These are phyloP conservation scores for Acanthamoeba pearcei DNA, from an alignment of 208 protist species.

Conservation along the genomic window DNA sequence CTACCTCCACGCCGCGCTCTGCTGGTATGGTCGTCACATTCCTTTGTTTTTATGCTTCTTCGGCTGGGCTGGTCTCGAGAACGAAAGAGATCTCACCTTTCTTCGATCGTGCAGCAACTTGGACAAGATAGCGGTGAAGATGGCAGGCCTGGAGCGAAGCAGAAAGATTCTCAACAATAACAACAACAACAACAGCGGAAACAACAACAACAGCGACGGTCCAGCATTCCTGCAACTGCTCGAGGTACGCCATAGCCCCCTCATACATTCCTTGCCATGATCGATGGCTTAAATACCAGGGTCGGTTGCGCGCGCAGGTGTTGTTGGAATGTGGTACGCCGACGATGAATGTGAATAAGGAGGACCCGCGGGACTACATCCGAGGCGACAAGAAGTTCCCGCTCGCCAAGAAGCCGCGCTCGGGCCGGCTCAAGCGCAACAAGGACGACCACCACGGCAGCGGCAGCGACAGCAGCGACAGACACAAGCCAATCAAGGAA, in stretches of 20 bases:
- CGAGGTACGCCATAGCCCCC: background rate
- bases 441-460: background rate
- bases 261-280: too few relatives aligned
- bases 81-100: too few relatives aligned
- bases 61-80: too few relatives aligned
- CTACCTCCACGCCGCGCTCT: background rate
- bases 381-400: background rate
- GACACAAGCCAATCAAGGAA: too few relatives aligned
- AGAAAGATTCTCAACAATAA: background rate
- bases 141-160: background rate
- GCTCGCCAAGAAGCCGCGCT: background rate
- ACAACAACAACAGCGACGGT: background rate
- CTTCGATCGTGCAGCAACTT: background rate
- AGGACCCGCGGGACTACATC: constrained; percentile 6
- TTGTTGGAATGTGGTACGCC: background rate
- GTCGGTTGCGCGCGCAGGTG: background rate
- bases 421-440: background rate
- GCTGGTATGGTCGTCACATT: background rate
- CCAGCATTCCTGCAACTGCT: background rate
- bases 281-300: too few relatives aligned
- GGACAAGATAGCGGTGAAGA: background rate
- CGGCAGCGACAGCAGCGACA: background rate
- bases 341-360: background rate
- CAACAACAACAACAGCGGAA: background rate
- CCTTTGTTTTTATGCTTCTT: too few relatives aligned